These are phyloP conservation scores for Pugionium cornutum DNA, from an alignment of 345 rosid species.

Conservation along the genomic window DNA sequence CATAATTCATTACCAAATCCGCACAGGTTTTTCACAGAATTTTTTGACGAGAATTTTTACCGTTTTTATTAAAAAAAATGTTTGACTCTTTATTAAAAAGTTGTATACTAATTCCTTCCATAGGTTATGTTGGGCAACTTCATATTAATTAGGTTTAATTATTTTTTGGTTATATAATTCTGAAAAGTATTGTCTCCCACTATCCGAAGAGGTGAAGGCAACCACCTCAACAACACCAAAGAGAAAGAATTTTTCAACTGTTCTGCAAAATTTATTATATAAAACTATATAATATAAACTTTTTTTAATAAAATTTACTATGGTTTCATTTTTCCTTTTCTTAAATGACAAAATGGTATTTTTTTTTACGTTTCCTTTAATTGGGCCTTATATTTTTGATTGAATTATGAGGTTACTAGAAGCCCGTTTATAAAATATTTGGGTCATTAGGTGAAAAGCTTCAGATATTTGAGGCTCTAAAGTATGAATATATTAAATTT, in stretches of 20 bases:
- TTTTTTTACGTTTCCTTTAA: too few relatives aligned
- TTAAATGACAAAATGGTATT: constrained; percentile 5
- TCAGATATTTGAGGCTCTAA: constrained; percentile 9
- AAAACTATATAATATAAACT: constrained; percentile 6
- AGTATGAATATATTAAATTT: constrained; percentile 1
- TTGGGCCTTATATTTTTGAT: too few relatives aligned
- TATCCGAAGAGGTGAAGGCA: constrained; percentile 30
- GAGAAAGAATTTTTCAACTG: constrained; percentile 31
- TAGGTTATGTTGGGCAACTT: constrained; percentile 28
- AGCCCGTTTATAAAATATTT: constrained; percentile 2
- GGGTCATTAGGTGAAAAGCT: neutral
- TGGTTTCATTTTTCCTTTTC: neutral
- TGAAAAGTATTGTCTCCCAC: constrained; percentile 39
- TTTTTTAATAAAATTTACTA: neutral
- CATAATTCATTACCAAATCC: too few relatives aligned
- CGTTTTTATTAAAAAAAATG: too few relatives aligned
- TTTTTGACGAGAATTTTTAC: too few relatives aligned
- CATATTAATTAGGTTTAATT: constrained; percentile 1
- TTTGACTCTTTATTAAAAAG: too few relatives aligned
- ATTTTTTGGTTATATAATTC: neutral
- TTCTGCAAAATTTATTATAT: neutral
- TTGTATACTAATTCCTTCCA: constrained; percentile 8
- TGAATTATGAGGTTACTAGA: neutral
- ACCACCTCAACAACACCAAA: constrained; percentile 37
- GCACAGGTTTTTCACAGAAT: too few relatives aligned